Percentiles rank a stretch among this genome's conserved stretches.
Evolutionary conservation across 2,329 filamentous ascomycete genomes (phyloP).

Genomic region (Beauveria sp.): DNA sequence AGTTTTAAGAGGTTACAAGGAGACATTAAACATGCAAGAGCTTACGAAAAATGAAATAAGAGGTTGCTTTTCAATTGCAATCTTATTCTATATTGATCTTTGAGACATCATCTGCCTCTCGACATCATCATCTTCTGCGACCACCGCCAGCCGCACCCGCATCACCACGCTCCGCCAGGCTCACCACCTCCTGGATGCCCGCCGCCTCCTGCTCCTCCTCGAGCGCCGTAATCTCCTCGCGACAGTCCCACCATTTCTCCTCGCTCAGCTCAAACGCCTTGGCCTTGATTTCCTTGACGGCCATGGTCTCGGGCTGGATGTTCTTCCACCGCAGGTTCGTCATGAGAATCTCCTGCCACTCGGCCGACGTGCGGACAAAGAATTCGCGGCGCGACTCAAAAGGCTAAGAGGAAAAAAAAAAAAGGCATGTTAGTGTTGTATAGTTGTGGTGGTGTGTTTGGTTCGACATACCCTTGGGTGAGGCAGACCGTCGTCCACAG

Average conservation of each 20-base stretch:
- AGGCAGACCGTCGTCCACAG: conserved; percentile 67
- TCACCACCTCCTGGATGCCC: conserved; percentile 91
- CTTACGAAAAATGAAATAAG: no score
- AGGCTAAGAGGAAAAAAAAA: conserved; percentile 41
- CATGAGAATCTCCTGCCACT: conserved; percentile 86
- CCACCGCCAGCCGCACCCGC: conserved; percentile 32
- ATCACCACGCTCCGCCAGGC: conserved; percentile 65
- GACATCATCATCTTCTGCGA: conserved; percentile 21
- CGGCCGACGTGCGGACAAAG: conserved; percentile 76
- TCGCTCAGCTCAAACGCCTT: conserved; percentile 86
- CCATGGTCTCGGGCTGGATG: conserved; percentile 57
- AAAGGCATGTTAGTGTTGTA: neutral
- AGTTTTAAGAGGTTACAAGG: neutral
- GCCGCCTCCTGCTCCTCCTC: conserved; percentile 96
- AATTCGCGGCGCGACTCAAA: conserved; percentile 91
- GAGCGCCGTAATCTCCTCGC: conserved; percentile 83
- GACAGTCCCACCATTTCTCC: conserved; percentile 97
- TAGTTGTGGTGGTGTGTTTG: no score
- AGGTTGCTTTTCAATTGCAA: no score
- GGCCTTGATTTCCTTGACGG: conserved; percentile 87
- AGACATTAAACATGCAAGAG: no score
- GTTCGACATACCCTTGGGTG: conserved; percentile 48
- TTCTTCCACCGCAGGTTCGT: conserved; percentile 64
- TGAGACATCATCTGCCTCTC: neutral
- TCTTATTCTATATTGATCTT: no score